phyloP scores from a whole-genome alignment of 176 grass and related monocot species.

The Microstegium vimineum region DNA sequence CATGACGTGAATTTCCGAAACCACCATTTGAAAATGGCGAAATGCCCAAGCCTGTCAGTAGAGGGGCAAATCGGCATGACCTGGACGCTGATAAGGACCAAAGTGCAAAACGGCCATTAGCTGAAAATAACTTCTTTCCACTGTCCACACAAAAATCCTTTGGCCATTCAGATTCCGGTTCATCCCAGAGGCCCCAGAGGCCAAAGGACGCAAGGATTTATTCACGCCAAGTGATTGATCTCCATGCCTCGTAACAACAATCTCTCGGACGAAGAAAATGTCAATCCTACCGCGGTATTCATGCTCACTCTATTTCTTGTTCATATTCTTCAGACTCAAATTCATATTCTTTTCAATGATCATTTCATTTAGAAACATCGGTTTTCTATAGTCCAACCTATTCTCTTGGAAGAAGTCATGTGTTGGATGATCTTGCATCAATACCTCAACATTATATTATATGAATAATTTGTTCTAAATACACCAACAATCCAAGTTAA shows the following conservation, averaged over 20 bases:
- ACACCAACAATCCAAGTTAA: not conserved
- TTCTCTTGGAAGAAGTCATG: not conserved
- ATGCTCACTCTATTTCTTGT: not conserved
- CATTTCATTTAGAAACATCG: not conserved
- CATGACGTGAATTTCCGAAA: not conserved
- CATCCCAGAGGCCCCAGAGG: not conserved
- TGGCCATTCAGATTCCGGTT: slow-evolving; percentile 5
- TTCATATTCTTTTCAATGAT: not conserved
- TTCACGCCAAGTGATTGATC: slow-evolving; percentile 4
- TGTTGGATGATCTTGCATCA: not conserved
- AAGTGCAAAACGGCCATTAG: slow-evolving; percentile 23
- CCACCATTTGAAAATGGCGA: not conserved
- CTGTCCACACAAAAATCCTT: slow-evolving; percentile 15
- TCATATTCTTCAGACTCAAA: not conserved
- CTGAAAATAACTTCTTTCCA: slow-evolving; percentile 44
- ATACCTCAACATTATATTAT: not conserved
- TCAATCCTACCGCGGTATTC: slow-evolving; percentile 64
- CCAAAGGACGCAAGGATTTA: slow-evolving; percentile 4
- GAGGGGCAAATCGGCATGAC: not conserved
- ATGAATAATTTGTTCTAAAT: not conserved
- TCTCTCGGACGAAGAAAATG: slow-evolving; percentile 43
- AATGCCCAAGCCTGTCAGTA: not conserved
- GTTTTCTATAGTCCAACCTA: not conserved
- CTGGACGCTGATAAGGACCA: not conserved
- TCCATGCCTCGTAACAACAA: slow-evolving; percentile 47